Evolutionary conservation across 2,329 filamentous ascomycete species (phyloP).

Genomic region (Thielaviopsis cerberus): DNA sequence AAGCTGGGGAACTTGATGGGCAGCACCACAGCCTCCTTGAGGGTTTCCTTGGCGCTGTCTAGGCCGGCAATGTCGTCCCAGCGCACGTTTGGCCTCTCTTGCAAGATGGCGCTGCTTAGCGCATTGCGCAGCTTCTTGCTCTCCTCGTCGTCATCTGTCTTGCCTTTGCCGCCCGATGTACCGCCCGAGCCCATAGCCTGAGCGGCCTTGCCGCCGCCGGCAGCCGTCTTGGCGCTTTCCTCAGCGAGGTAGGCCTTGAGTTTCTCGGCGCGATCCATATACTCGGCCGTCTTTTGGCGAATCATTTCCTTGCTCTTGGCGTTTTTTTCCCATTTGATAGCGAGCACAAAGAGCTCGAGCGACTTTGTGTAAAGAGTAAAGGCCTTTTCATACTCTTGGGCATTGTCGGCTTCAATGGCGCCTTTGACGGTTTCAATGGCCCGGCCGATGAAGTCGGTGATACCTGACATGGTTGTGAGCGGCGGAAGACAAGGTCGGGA

Average conservation of each 20-base stretch:
- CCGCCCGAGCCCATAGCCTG: slow-evolving; percentile 55
- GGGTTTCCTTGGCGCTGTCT: slow-evolving; percentile 81
- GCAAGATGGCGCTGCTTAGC: slow-evolving; percentile 75
- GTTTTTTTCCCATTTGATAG: slow-evolving; percentile 99
- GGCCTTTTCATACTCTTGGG: slow-evolving; percentile 89
- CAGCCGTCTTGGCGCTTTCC: slow-evolving; percentile 51
- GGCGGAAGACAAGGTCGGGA: background rate
- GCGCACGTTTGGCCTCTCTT: slow-evolving; percentile 86
- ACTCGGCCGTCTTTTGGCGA: slow-evolving; percentile 80
- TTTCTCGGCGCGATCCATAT: slow-evolving; percentile 98
- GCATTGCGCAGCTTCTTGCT: slow-evolving; percentile 88
- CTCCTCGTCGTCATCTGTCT: slow-evolving; percentile 60
- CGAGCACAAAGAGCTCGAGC: slow-evolving; percentile 95
- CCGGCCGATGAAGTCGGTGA: slow-evolving; percentile 83
- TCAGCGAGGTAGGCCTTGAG: slow-evolving; percentile 77
- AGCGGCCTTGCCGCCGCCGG: slow-evolving; percentile 29
- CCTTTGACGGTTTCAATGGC: slow-evolving; percentile 95
- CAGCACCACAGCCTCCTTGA: slow-evolving; percentile 93
- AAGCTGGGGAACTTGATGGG: slow-evolving; percentile 97
- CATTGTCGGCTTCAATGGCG: slow-evolving; percentile 89
- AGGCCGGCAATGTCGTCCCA: slow-evolving; percentile 97
- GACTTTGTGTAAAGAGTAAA: slow-evolving; percentile 92
- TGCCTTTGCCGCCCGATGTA: slow-evolving; percentile 42
- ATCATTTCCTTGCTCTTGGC: slow-evolving; percentile 94
- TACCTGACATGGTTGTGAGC: slow-evolving; percentile 11